Evolutionary conservation across 2,329 filamentous ascomycete genomes (phyloP).

Genomic region (Aspergillus tubingensis): DNA sequence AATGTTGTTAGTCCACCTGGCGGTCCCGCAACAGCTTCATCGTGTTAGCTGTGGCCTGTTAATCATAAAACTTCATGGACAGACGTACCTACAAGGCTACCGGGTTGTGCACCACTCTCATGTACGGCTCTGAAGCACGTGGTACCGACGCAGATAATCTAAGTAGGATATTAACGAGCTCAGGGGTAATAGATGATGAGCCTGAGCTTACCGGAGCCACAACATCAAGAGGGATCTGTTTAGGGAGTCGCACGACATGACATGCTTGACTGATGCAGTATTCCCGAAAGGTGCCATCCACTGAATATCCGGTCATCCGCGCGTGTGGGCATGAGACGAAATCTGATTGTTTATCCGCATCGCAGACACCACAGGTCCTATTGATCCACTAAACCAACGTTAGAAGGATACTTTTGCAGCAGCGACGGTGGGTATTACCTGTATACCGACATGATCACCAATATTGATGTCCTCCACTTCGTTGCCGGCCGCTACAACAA

Average conservation of each 20-base stretch:
- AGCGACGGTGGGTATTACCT: background rate
- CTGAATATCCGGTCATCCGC: constrained; percentile 2
- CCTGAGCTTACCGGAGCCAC: background rate
- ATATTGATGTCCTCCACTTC: background rate
- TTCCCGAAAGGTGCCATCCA: constrained; percentile 1
- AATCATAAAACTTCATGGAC: accelerated
- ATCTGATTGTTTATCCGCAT: background rate
- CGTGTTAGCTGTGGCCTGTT: background rate
- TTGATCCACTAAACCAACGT: background rate
- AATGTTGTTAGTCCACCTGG: background rate
- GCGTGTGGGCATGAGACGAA: background rate
- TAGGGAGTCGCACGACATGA: constrained; percentile 1
- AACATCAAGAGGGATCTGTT: constrained; percentile 1
- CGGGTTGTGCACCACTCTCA: background rate
- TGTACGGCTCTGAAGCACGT: constrained; percentile 8
- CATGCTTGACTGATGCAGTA: background rate
- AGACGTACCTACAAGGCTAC: background rate
- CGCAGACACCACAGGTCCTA: constrained; percentile 4
- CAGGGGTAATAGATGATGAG: no score
- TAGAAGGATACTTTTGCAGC: background rate
- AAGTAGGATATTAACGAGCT: background rate
- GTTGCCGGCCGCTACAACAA: background rate
- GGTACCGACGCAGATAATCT: constrained; percentile 4
- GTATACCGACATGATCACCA: constrained; percentile 8
- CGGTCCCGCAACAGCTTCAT: constrained; percentile 2